A percentile compares a stretch with the other conserved stretches of the same genome.
These are phyloP conservation scores for Ophiosphaerella herpotricha DNA, from an alignment of 2,329 filamentous ascomycete genomes.

Conservation along the genomic window DNA sequence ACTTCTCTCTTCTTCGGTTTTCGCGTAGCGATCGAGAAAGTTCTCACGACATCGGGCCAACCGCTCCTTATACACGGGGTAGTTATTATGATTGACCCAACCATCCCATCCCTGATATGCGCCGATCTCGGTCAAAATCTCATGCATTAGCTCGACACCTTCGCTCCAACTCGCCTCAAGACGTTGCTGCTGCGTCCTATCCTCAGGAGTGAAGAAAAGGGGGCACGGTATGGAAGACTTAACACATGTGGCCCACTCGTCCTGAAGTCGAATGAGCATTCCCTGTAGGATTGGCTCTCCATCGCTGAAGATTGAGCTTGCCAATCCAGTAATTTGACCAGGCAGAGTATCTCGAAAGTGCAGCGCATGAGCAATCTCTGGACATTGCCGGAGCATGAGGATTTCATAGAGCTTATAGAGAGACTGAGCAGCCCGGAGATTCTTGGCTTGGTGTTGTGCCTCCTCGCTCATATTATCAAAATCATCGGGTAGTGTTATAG, in stretches of 20 bases:
- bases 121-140: constrained; percentile 21
- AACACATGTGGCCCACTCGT: constrained; percentile 18
- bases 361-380: constrained; percentile 18
- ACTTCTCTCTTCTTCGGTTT: constrained; percentile 21
- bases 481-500: constrained; percentile 16
- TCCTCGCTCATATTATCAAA: constrained; percentile 20
- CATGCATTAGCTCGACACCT: constrained; percentile 26
- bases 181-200: constrained; percentile 20
- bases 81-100: constrained; percentile 27
- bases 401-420: constrained; percentile 26
- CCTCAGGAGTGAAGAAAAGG: constrained; percentile 20
- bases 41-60: constrained; percentile 21
- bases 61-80: constrained; percentile 23
- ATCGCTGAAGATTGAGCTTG: constrained; percentile 23
- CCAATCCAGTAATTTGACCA: constrained; percentile 18
- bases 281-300: constrained; percentile 21
- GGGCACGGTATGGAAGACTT: constrained; percentile 18
- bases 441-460: constrained; percentile 19
- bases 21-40: constrained; percentile 23
- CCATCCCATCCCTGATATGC: constrained; percentile 29
- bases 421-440: constrained; percentile 22
- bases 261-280: constrained; percentile 24
- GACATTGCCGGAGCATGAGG: constrained; percentile 18
- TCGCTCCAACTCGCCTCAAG: constrained; percentile 21
- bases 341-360: constrained; percentile 20